These are phyloP conservation scores for Fremontodendron californicum DNA, from an alignment of 345 rosid genomes.

Conservation along the genomic window DNA sequence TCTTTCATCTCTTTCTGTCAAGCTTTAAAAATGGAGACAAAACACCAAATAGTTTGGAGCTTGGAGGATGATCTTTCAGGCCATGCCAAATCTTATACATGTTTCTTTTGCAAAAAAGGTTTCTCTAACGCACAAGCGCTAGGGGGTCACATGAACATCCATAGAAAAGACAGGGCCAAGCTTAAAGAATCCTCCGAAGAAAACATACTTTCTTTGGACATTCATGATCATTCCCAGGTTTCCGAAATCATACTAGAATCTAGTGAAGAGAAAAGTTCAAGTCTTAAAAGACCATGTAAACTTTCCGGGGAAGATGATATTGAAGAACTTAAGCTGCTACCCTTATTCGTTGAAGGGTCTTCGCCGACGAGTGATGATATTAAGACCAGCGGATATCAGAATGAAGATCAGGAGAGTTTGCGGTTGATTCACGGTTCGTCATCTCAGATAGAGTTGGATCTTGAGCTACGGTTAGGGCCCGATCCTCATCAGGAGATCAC, in stretches of 20 bases:
- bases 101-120: constrained; percentile 58
- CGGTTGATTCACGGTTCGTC: constrained; percentile 7
- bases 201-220: constrained; percentile 28
- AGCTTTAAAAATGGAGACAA: constrained; percentile 23
- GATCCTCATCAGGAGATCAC: constrained; percentile 21
- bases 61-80: constrained; percentile 14
- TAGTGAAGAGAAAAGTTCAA: constrained; percentile 14
- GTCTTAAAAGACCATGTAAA: constrained; percentile 13
- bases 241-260: constrained; percentile 19
- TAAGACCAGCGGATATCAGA: background rate
- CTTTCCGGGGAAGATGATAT: constrained; percentile 13
- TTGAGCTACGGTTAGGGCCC: constrained; percentile 65
- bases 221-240: background rate
- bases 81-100: constrained; percentile 31
- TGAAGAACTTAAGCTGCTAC: background rate
- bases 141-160: constrained; percentile 76
- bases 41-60: constrained; percentile 19
- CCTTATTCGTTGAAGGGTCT: background rate
- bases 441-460: constrained; percentile 44
- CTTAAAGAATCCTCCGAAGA: constrained; percentile 31
- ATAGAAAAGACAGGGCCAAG: constrained; percentile 57
- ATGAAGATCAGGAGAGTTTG: constrained; percentile 11
- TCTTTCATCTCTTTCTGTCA: background rate
- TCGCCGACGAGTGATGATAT: too few species aligned
- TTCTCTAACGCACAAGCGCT: constrained; percentile 71